Evolutionary conservation across 2,329 filamentous ascomycete genomes (phyloP).

Genomic region (Pseudogymnoascus sp.): DNA sequence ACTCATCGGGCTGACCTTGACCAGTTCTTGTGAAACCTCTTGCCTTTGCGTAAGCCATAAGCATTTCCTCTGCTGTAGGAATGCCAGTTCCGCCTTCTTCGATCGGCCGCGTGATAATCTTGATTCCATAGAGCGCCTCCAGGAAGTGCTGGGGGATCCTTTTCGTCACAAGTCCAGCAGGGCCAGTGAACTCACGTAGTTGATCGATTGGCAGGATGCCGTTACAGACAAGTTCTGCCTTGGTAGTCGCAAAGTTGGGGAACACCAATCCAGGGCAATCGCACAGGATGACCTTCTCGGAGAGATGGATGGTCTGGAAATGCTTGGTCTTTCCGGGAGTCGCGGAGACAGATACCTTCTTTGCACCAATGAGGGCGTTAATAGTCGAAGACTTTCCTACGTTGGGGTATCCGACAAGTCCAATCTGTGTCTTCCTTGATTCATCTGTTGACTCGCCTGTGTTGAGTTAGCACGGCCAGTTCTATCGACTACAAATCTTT

Average conservation of each 20-base stretch:
- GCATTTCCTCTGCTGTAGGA: conserved; percentile 75
- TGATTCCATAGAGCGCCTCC: conserved; percentile 89
- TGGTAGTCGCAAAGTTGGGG: conserved; percentile 93
- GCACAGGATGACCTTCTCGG: conserved; percentile 80
- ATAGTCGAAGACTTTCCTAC: conserved; percentile 99
- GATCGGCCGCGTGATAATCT: conserved; percentile 66
- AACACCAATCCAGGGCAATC: conserved; percentile 99
- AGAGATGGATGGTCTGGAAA: conserved; percentile 95
- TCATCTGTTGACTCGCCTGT: conserved; percentile 35
- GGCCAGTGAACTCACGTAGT: conserved; percentile 84
- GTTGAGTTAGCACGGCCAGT: conserved; percentile 19
- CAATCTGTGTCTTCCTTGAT: conserved; percentile 70
- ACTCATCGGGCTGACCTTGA: conserved; percentile 86
- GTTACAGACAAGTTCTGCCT: conserved; percentile 91
- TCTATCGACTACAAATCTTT: not conserved
- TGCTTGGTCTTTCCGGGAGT: conserved; percentile 99
- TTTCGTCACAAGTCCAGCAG: conserved; percentile 70
- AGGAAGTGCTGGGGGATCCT: conserved; percentile 83
- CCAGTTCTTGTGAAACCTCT: conserved; percentile 87
- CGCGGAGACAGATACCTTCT: conserved; percentile 96
- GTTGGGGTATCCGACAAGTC: conserved; percentile 94
- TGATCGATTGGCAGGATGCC: conserved; percentile 95
- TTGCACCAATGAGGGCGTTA: conserved; percentile 95
- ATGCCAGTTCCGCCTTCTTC: conserved; percentile 90
- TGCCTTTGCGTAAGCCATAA: conserved; percentile 78